phyloP scores from a whole-genome alignment of 441 rosid species.

The Euphorbia corollata region DNA sequence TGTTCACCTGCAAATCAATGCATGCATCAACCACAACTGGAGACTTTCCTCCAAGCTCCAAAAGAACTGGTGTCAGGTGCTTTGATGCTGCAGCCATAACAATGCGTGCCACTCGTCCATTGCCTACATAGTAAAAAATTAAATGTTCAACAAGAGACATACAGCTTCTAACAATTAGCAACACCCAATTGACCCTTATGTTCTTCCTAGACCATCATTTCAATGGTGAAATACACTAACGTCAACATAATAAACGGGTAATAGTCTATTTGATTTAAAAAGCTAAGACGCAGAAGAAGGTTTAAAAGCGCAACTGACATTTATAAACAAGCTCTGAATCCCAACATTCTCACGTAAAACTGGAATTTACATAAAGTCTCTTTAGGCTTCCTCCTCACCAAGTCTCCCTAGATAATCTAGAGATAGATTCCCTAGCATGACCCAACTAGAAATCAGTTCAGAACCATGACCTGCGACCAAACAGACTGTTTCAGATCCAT shows the following conservation, averaged over 20 bases:
- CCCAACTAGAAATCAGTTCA: not conserved
- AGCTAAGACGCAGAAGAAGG: not conserved
- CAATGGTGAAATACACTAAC: not conserved
- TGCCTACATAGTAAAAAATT: conserved; percentile 40
- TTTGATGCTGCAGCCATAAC: conserved; percentile 79
- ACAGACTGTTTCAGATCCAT: not conserved
- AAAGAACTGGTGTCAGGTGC: conserved; percentile 67
- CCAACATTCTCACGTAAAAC: not conserved
- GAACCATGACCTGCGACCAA: not conserved
- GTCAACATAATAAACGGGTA: not conserved
- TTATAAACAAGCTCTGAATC: not conserved
- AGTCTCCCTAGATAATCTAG: not conserved
- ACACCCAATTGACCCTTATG: not conserved
- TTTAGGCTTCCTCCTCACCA: not conserved
- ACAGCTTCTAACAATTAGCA: not conserved
- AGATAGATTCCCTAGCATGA: not conserved
- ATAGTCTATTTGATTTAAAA: not conserved
- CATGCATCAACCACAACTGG: conserved; percentile 59
- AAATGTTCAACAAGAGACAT: conserved; percentile 11
- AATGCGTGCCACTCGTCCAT: conserved; percentile 54
- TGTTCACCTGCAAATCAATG: conserved; percentile 44
- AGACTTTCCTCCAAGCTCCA: conserved; percentile 78
- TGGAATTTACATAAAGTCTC: not conserved
- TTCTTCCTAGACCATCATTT: no score
- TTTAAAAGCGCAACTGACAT: not conserved